Conservation (phyloP, 345 rosid species). For the Rhizophora apiculata region DNA sequence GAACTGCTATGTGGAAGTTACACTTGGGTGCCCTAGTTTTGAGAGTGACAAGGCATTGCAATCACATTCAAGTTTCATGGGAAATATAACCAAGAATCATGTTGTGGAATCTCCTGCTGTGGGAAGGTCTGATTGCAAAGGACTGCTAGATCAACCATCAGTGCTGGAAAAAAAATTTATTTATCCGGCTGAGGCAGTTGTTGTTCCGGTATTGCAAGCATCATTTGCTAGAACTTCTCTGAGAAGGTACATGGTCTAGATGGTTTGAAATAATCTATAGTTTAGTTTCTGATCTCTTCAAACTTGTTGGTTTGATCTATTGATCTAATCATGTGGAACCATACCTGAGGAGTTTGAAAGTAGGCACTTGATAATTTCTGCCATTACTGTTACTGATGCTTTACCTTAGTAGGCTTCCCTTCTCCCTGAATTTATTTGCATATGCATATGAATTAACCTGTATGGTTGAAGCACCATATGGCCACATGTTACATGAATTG, state of each 20-base stretch:
- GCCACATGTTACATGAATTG: not conserved
- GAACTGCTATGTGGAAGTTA: conserved; percentile 74
- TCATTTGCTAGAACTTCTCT: conserved; percentile 79
- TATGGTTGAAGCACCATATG: conserved; percentile 2
- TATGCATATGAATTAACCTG: conserved; percentile 6
- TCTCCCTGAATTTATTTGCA: not conserved
- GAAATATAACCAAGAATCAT: conserved; percentile 54
- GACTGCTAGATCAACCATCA: conserved; percentile 37
- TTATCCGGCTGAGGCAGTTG: conserved; percentile 85
- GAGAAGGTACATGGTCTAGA: conserved; percentile 54
- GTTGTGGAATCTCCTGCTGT: conserved; percentile 52
- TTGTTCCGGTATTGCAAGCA: conserved; percentile 83
- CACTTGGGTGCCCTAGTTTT: conserved; percentile 65
- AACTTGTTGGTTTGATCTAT: conserved; percentile 1
- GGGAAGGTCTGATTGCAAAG: conserved; percentile 60
- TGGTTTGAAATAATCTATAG: not conserved
- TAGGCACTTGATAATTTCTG: not conserved
- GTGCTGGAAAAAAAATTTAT: conserved; percentile 62
- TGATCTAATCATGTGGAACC: not conserved
- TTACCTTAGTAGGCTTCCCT: not conserved
- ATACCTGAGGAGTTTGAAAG: not conserved
- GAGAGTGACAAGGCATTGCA: conserved; percentile 43
- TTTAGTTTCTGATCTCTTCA: not conserved
- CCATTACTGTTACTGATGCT: not conserved
- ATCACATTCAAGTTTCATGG: conserved; percentile 34